Conservation (phyloP, 176 grass and related monocot species). For the Paspalum notatum region DNA sequence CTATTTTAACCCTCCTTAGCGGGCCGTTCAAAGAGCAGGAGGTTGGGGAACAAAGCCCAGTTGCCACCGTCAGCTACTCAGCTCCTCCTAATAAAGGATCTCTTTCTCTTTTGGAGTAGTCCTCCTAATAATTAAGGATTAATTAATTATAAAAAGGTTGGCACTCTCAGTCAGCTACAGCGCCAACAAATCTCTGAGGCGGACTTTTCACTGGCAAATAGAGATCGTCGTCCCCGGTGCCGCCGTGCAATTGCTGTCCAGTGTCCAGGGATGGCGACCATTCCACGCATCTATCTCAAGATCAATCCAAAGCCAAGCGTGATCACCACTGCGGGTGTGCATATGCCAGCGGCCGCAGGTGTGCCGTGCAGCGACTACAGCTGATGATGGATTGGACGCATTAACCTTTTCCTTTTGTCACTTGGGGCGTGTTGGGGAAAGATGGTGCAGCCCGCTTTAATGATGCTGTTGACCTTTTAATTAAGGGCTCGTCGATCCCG, state of each 20-base stretch:
- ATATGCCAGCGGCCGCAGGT: too few relatives aligned
- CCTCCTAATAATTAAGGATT: too few relatives aligned
- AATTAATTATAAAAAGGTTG: not conserved
- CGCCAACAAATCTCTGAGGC: slow-evolving; percentile 16
- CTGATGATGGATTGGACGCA: not conserved
- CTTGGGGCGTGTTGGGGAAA: slow-evolving; percentile 42
- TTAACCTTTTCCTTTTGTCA: slow-evolving; percentile 20
- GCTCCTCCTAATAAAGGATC: too few relatives aligned
- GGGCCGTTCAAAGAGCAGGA: not conserved
- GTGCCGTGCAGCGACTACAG: too few relatives aligned
- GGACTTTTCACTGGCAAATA: slow-evolving; percentile 21
- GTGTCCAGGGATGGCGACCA: slow-evolving; percentile 14
- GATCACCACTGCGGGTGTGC: not conserved
- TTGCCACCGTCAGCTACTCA: not conserved
- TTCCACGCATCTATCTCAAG: slow-evolving; percentile 13
- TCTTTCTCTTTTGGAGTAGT: not conserved
- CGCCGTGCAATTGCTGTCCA: not conserved
- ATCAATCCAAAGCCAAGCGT: not conserved
- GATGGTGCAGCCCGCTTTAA: slow-evolving; percentile 38
- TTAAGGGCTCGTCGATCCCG: slow-evolving; percentile 34
- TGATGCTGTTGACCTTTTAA: slow-evolving; percentile 49
- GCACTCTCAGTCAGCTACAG: not conserved
- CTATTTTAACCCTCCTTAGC: not conserved
- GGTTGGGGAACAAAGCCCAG: not conserved
- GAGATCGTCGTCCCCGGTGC: not conserved